A percentile compares a stretch with the other conserved stretches of the same genome.
Conservation (phyloP, 73 alveolate genomes). For the Durusdinium trenchii region DNA sequence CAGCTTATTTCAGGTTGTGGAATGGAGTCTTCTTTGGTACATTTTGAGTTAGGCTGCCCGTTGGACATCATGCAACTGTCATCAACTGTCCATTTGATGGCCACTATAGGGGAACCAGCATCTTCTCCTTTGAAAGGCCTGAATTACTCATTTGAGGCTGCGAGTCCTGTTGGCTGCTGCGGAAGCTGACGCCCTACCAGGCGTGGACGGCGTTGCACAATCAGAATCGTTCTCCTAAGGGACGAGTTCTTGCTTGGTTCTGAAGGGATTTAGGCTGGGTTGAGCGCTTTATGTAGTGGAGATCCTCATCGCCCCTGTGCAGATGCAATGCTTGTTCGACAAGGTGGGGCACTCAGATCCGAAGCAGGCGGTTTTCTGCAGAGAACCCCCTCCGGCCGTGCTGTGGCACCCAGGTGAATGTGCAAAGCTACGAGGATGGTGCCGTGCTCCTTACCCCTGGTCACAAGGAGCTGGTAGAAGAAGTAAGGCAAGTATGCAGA, state of each 20-base stretch:
- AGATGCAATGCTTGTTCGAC: constrained; percentile 94
- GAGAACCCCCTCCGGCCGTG: neutral
- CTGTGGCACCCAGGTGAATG: constrained; percentile 39
- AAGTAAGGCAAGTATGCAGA: no score
- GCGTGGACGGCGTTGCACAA: neutral
- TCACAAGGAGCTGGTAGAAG: constrained; percentile 29
- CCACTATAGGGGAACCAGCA: no score
- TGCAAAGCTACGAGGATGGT: constrained; percentile 43
- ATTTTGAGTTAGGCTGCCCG: neutral
- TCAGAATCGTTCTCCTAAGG: neutral
- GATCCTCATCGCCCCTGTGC: neutral
- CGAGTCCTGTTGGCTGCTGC: constrained; percentile 92
- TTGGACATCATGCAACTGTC: no score
- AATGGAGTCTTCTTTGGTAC: neutral
- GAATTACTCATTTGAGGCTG: neutral
- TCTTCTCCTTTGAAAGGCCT: neutral
- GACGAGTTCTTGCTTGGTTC: neutral
- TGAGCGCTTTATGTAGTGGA: neutral
- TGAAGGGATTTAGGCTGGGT: neutral
- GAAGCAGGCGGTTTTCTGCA: neutral
- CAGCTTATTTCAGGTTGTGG: neutral
- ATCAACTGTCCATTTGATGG: no score
- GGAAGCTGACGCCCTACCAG: constrained; percentile 92
- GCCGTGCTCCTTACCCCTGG: constrained; percentile 58
- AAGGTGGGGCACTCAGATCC: neutral